Evolutionary conservation across 2,329 filamentous ascomycete genomes (phyloP).

Genomic region (Fusarium oligoseptatum): DNA sequence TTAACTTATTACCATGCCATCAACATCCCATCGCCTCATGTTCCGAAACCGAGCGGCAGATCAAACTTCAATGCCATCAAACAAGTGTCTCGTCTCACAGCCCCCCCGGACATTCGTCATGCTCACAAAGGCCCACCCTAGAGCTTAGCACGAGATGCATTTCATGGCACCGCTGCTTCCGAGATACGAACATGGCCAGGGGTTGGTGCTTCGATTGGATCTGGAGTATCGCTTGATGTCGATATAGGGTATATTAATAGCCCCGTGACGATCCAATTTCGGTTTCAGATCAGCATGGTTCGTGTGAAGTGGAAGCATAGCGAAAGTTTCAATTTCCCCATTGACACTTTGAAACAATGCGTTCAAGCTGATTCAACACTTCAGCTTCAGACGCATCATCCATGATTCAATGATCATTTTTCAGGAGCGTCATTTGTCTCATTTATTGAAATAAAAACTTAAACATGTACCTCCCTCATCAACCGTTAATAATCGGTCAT

Average conservation of each 20-base stretch:
- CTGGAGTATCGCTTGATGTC: background rate
- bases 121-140: conserved; percentile 1
- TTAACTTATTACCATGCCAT: too few relatives aligned
- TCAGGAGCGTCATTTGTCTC: background rate
- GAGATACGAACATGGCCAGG: background rate
- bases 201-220: background rate
- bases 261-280: background rate
- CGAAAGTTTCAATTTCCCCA: background rate
- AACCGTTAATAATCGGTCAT: background rate
- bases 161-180: background rate
- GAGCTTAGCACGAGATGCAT: background rate
- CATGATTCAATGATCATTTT: background rate
- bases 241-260: background rate
- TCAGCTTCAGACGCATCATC: background rate
- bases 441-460: background rate
- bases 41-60: background rate
- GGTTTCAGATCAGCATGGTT: background rate
- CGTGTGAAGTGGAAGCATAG: background rate
- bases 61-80: conserved; percentile 4
- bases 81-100: background rate
- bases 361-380: background rate
- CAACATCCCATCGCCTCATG: background rate
- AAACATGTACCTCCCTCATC: background rate
- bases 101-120: background rate
- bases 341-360: background rate